Conservation (phyloP, 202 grass and related monocot genomes). For the Elaeis oleifera region DNA sequence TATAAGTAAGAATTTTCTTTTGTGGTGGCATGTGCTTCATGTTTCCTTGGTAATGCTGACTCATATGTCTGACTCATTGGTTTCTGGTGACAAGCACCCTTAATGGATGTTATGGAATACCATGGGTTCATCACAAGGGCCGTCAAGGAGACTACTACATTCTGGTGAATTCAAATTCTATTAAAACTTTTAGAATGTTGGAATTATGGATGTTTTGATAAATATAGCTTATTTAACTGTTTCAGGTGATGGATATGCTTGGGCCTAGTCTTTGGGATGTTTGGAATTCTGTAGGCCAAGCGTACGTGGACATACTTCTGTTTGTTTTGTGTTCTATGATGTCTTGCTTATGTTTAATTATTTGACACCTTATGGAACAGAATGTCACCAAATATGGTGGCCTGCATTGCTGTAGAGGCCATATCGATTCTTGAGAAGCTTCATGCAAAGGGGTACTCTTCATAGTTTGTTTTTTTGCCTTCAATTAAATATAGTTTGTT, state of each 20-base stretch:
- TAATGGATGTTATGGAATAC: constrained; percentile 89
- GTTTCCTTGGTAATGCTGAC: constrained; percentile 14
- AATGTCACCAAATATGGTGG: constrained; percentile 78
- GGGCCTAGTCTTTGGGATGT: constrained; percentile 98
- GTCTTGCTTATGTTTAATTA: constrained; percentile 10
- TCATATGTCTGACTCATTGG: constrained; percentile 26
- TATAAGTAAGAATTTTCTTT: constrained; percentile 53
- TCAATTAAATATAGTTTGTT: constrained; percentile 13
- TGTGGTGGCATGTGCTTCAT: constrained; percentile 10
- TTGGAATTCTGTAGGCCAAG: constrained; percentile 80
- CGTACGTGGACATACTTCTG: constrained; percentile 42
- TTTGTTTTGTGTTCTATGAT: constrained; percentile 24
- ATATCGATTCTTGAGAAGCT: constrained; percentile 97
- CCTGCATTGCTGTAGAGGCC: constrained; percentile 91
- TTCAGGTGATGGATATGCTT: constrained; percentile 97
- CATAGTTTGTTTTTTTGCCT: constrained; percentile 3
- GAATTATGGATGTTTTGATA: no score
- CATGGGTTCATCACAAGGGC: constrained; percentile 80
- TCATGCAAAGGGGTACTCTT: constrained; percentile 68
- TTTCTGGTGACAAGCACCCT: constrained; percentile 48
- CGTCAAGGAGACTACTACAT: constrained; percentile 89
- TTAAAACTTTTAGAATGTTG: constrained; percentile 16
- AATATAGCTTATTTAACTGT: not conserved
- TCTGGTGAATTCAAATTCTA: constrained; percentile 60
- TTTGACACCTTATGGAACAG: constrained; percentile 36